Base-by-base conservation (phyloP, 768 basidiomycete species). In the Lepiota brunneoincarnata region DNA sequence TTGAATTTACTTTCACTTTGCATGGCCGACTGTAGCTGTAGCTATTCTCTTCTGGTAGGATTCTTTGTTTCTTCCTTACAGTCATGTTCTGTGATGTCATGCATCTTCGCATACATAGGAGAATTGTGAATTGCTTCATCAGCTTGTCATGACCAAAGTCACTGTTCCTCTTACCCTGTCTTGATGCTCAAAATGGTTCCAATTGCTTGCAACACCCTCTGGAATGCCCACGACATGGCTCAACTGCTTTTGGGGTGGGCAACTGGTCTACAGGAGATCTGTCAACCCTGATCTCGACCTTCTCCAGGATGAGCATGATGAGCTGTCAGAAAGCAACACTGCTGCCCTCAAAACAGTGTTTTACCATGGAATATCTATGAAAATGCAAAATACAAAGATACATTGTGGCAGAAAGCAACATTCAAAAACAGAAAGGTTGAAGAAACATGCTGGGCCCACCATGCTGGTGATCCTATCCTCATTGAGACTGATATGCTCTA, bases 391-490 rank as follows among this genome's bases (percentile, higher is more conserved):
- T 31, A 52, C 63, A 3, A 56, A 64, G 18, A 59, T 55, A 23
- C 67, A 61, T 39, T 63, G 68, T 9, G 64, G 65, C 5, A 60
- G 63, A 17, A 64, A 60, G 51, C 57, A 67, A 17, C 59, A 55
- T 26, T 41, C 57, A 58, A 67, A 31, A 52, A 26, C 11, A 41
- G 51, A 23, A n/a, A 18, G 18, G 15, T 21, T 14, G 51, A 44
- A n/a, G 51, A 52, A 17, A 52, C 41, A 23, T 34, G 35, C 4
- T 35, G 38, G 42, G 63, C 60, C 11, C 90, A 79, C 61, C 64
- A 60, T 1, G 67, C 88, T 6, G 90, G 89, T 1, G 87, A 91
- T 63, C 83, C 86, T 0, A 80, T 91, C 2, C 74, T 84, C 35
- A 73, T 91, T n/a, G n/a, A n/a, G n/a, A n/a, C n/a, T n/a, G n/a